Base-by-base conservation (phyloP, 2,329 filamentous ascomycete genomes). In the Fusarium coicis region DNA sequence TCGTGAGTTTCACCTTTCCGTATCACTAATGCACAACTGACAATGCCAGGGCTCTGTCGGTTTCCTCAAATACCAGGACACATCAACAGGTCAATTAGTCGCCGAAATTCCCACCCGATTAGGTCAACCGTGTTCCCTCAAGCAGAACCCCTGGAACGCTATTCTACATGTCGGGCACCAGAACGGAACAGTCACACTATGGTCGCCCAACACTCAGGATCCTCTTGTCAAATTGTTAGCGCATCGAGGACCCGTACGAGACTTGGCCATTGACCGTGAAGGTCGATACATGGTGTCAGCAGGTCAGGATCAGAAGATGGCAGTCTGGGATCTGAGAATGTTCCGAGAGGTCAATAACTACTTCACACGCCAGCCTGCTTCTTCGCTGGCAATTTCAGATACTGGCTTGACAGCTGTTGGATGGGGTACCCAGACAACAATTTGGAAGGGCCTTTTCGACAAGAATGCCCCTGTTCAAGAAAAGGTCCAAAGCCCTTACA, bases 231-330 rank as follows among this genome's bases (percentile, higher is more conserved):
- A 98, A 82, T 89, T 98, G 42, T 88, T 98, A 42, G 93, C 94
- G 19, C 96, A 99, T 83, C 89, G 90, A 64, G 96, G 96, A 10
- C 96, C 96, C 1, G 95, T 99, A 7, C 91, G 95, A 62, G 92
- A 93, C 16, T 81, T 98, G 54, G 93, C 94, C 4, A 87, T 98
- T 46, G 96, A 99, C 80, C 89, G 95, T 67, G 93, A 96, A 80
- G 96, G 96, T 28, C 90, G 93, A 64, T 99, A 98, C 84, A 98
- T 98, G 96, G 94, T 97, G 16, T 94, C 95, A 7, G 92, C 94
- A 0, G 96, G 95, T 3, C 94, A 97, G 80, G 96, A 98, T 80
- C 87, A 91, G 74, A 94, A 93, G 80, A 97, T 97, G 93, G 91
- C 93, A n/a, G 91, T 97, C 18, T 98, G 96, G 95, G 96, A 98